Evolutionary conservation across 257 asterid genomes (phyloP), one percentile per base, ranked within the genome.

Genomic region (Cinchona pubescens): DNA sequence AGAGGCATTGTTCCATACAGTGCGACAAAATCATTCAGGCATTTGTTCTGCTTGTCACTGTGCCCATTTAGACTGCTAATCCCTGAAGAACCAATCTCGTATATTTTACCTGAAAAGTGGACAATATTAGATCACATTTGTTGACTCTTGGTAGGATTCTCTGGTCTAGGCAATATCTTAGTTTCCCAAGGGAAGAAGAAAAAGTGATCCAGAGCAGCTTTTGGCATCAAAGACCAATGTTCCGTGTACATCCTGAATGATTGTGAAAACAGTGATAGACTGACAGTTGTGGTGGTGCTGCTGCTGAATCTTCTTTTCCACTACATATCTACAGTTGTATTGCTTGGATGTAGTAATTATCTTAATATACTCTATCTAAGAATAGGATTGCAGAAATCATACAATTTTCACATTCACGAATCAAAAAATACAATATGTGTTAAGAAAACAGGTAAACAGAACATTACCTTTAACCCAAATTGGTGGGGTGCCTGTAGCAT

Each of bases 51-150:
- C 79, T 6, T 77, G 16, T 76, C 77, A 35, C 72, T 76, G 32
- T 86, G 88, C 14, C 85, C 84, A 67, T 82, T 81, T 35, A 82
- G 67, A 45, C 87, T 83, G 83, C 89, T 83, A 42, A 85, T 85
- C 55, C 91, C 91, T 11, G 90, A 79, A 43, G 87, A 83, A 72
- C 91, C 93, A 73, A 86, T 83, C 83, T 88, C 91, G 27, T 83
- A 83, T 74, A 88, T 84, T 79, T 88, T 86, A 63, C 93, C 93
- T 86, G 85, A 58, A 71, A 72, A 30, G 42, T 29, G 12, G 69
- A 42, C 40, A 14, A 30, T 10, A 27, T 25, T 25, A 71, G 15
- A 0, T 29, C 14, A 18, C 14, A 49, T 48, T n/a, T 9, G 23
- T 32, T 19, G 19, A 34, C 13, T 8, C 11, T 3, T n/a, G 8